Evolutionary conservation across 305 asterid species (phyloP), one percentile per base, ranked within the genome.

Genomic region (Solanum hybrid): DNA sequence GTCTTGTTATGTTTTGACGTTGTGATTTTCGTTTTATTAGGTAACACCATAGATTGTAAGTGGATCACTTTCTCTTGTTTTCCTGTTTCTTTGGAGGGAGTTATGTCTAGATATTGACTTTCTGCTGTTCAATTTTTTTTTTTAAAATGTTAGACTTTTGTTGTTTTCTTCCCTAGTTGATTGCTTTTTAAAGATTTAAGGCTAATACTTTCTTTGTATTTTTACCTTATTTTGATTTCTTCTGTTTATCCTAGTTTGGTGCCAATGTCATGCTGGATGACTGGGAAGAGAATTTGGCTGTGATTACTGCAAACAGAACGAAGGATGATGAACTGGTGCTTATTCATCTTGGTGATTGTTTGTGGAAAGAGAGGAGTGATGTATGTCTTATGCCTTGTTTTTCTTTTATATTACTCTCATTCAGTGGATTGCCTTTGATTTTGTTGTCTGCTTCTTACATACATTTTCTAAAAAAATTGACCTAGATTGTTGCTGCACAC

Each of bases 271-370:
- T 98, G 98, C 95, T 98, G 93, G 98, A 97, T 91, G 98, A 95
- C 91, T 98, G 99, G 99, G 97, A 98, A 91, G 99, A 96, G 90
- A 97, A 97, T 94, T 92, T 98, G 95, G 99, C 99, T 1, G 98
- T 98, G 90, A 97, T 98, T 77, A 93, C 98, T 88, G 99, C 99
- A 85, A 98, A 98, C 91, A 93, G 99, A 92, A 98, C 99, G 72
- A 97, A 97, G 93, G 98, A 95, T 92, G 99, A 98, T 11, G 99
- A 95, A 88, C 96, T 98, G 91, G 99, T 98, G 90, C 99, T 98
- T 88, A 90, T 95, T 86, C 98, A 98, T 94, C 99, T 98, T 88
- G 99, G 99, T 66, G 99, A 98, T 94, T 96, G 99, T 92, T 91
- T 98, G 88, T 98, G 98, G 98, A 97, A 94, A 94, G 99, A 97